Evolutionary conservation across 1,139 yeast species (phyloP), one percentile per base, ranked within the genome.

Genomic region (Protomyces gravidus): DNA sequence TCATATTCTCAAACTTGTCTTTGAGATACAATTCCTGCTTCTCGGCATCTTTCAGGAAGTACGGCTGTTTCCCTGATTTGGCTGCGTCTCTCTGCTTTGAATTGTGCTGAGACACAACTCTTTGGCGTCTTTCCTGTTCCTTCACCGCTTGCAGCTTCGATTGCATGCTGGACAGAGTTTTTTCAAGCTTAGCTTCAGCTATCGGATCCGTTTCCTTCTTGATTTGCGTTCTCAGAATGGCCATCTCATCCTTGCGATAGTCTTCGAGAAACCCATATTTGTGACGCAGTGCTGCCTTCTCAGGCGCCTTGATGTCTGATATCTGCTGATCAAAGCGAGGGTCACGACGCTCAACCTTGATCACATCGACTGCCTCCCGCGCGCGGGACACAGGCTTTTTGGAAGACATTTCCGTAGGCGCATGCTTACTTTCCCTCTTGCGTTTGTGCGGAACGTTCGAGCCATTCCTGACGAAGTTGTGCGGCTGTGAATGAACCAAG

Each of bases 1-100:
- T 87, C 96, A 92, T 86, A 62, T 76, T 74, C 65, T 88, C 94
- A 75, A 85, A 92, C 72, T 87, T 87, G 72, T 92, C 95, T 74
- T 86, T 86, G 69, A 89, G 90, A 57, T 92, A 78, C 70, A 92
- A 79, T 74, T 87, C 89, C 64, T 94, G 77, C 76, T 87, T 83
- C 65, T 90, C 97, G 61, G 75, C 63, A 48, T 84, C 78, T 76
- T 89, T 90, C 71, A 92, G 77, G 72, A 80, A 87, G 72, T 76
- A 84, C 45, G 76, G 73, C 65, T 78, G 79, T 65, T 76, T 75
- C 11, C 85, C 85, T 17, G 72, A 73, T 64, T 79, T 78, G 64
- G 75, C 73, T 57, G 74, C 74, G 59, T 73, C 71, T 66, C 75
- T 67, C 67, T 80, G 82, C 65, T 79, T 74, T 64, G 73, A 71